Evolutionary conservation across 2,329 filamentous ascomycete genomes (phyloP).

Genomic region (Colletotrichum brevisporum): DNA sequence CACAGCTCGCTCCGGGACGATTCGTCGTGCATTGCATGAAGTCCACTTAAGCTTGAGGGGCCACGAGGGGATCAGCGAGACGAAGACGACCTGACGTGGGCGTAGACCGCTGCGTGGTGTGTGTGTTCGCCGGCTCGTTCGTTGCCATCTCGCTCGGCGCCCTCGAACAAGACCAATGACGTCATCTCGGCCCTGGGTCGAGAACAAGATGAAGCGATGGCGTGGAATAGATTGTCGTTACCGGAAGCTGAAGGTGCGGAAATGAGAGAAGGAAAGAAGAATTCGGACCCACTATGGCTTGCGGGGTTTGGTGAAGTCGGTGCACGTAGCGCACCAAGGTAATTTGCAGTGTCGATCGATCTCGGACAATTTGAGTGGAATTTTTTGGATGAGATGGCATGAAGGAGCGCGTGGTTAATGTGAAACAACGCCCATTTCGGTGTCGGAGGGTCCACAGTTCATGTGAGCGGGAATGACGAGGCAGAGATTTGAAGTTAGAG

Average conservation of each 20-base stretch:
- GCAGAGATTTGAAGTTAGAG: conserved; percentile 7
- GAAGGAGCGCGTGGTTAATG: conserved; percentile 36
- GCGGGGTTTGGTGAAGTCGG: conserved; percentile 6
- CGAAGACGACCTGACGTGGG: neutral
- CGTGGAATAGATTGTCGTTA: too few species aligned
- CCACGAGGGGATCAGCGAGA: conserved; percentile 6
- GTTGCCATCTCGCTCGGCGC: conserved; percentile 10
- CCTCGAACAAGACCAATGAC: conserved; percentile 18
- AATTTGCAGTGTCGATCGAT: conserved; percentile 39
- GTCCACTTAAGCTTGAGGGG: conserved; percentile 33
- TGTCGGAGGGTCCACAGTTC: conserved; percentile 28
- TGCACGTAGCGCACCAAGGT: conserved; percentile 5
- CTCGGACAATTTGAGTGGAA: conserved; percentile 38
- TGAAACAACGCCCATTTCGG: conserved; percentile 39
- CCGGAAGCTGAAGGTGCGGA: conserved; percentile 13
- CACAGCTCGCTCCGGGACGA: neutral
- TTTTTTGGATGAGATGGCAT: conserved; percentile 34
- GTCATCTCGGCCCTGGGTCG: conserved; percentile 15
- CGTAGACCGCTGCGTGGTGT: neutral
- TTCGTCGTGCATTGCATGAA: conserved; percentile 33
- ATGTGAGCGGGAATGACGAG: conserved; percentile 10
- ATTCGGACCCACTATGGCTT: conserved; percentile 19
- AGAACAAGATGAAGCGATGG: neutral
- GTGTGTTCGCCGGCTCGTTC: neutral
- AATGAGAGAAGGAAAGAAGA: conserved; percentile 25